Evolutionary conservation across 768 basidiomycete genomes (phyloP), one percentile per base, ranked within the genome.

Genomic region (Xerocomellus dryophilus): DNA sequence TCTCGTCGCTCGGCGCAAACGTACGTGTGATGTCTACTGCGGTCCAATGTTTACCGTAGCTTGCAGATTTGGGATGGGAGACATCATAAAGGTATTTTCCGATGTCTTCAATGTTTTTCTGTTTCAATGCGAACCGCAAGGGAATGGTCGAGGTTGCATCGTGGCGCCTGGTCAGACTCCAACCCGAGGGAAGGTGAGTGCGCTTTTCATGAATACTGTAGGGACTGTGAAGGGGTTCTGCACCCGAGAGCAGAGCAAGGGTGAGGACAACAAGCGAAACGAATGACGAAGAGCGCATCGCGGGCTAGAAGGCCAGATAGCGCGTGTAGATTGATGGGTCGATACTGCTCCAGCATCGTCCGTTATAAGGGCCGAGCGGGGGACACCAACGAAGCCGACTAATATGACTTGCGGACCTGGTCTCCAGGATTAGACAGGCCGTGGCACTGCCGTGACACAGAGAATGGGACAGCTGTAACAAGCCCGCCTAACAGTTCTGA

Each of bases 11-110:
- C 1, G 71, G 67, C 1, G 63, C 47, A 39, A 73, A 73, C 12
- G 50, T 64, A 18, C 60, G 50, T 11, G 54, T 57, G 31, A 74
- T 54, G 7, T 67, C 57, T 9, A 58, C 60, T 3, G 71, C 56
- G n/a, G 60, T 58, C 76, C 77, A 78, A 50, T 81, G 79, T 29
- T 75, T 69, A 1, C 78, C 79, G 40, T 78, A 81, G 47, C 29
- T 29, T 10, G 29, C 2, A 29, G 29, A 81, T 14, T 66, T 56
- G 7, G 78, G 79, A 50, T 76, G 73, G 0, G 79, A 71, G 8
- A 79, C 71, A 3, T 74, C 67, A 54, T 74, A 63, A 36, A 81
- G 73, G 43, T 70, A 60, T 43, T 73, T 69, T 20, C 77, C 50
- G 2, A 29, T 10, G 29, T 10, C 29, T 10, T 29, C 29, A 4